A percentile compares a stretch with the other conserved stretches of the same genome.
Conservation (phyloP, 441 rosid species). For the Metrosideros polymorpha region DNA sequence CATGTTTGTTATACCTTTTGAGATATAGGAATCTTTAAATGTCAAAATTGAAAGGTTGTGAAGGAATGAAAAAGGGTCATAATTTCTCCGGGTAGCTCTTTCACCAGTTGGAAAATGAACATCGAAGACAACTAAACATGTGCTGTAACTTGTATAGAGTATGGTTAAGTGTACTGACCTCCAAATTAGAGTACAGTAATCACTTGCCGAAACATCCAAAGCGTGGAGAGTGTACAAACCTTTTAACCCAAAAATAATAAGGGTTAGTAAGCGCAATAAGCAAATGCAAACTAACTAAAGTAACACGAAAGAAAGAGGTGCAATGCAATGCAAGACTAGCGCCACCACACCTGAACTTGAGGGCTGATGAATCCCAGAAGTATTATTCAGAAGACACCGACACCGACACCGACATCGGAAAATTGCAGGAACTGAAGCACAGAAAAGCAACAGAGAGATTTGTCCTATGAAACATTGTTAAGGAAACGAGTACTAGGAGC, state of each 20-base stretch:
- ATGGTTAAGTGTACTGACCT: not conserved
- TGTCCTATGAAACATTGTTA: not conserved
- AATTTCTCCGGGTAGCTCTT: not conserved
- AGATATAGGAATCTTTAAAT: not conserved
- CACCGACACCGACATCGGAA: not conserved
- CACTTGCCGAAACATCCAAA: not conserved
- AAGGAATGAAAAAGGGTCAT: not conserved
- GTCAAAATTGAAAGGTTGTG: not conserved
- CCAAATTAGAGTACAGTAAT: not conserved
- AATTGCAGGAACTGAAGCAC: not conserved
- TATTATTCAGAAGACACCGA: not conserved
- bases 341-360: not conserved
- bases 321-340: not conserved
- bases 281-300: not conserved
- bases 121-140: not conserved
- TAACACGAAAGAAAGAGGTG: not conserved
- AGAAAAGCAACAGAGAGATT: not conserved
- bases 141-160: not conserved
- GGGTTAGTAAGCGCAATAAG: not conserved
- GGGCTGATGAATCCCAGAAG: not conserved
- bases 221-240: not conserved
- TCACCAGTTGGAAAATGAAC: not conserved
- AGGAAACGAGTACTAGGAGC: not conserved
- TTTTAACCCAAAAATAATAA: not conserved
- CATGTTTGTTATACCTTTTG: not conserved